phyloP scores from a whole-genome alignment of 1,284 basidiomycete genomes.

The Leucoagaricus sp. region DNA sequence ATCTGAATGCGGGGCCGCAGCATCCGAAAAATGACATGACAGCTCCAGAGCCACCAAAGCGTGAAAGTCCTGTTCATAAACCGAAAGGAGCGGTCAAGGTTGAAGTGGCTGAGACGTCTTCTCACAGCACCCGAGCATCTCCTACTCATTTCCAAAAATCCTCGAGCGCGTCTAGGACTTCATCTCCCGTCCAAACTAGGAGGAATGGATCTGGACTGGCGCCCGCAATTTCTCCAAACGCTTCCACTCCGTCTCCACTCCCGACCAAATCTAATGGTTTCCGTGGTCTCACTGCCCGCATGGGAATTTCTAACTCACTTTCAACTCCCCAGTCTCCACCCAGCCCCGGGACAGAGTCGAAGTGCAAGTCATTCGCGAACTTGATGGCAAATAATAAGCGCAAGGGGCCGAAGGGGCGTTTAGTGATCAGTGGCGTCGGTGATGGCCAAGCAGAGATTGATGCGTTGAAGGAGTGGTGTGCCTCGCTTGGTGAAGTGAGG shows the following conservation, averaged over 20 bases:
- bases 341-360: not conserved
- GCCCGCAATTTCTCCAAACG: slow-evolving; percentile 1
- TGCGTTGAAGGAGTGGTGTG: slow-evolving; percentile 12
- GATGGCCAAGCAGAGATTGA: slow-evolving; percentile 22
- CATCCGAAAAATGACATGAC: not conserved
- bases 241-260: slow-evolving; percentile 2
- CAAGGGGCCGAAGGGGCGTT: slow-evolving; percentile 27
- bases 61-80: not conserved
- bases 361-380: slow-evolving; percentile 6
- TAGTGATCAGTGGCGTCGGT: slow-evolving; percentile 34
- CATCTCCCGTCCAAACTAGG: slow-evolving; percentile 2
- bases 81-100: not conserved
- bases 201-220: slow-evolving; percentile 5
- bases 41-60: not conserved
- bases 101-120: not conserved
- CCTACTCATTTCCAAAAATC: slow-evolving; percentile 1
- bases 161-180: slow-evolving; percentile 1
- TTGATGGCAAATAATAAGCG: slow-evolving; percentile 7
- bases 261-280: slow-evolving; percentile 11
- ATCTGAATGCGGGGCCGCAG: not conserved
- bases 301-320: slow-evolving; percentile 9
- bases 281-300: slow-evolving; percentile 11
- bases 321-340: slow-evolving; percentile 1
- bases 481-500: slow-evolving; percentile 29
- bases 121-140: slow-evolving; percentile 1